Evolutionary conservation across 371 early-diverging fungal species (phyloP).

Genomic region (Mucor mucedo): DNA sequence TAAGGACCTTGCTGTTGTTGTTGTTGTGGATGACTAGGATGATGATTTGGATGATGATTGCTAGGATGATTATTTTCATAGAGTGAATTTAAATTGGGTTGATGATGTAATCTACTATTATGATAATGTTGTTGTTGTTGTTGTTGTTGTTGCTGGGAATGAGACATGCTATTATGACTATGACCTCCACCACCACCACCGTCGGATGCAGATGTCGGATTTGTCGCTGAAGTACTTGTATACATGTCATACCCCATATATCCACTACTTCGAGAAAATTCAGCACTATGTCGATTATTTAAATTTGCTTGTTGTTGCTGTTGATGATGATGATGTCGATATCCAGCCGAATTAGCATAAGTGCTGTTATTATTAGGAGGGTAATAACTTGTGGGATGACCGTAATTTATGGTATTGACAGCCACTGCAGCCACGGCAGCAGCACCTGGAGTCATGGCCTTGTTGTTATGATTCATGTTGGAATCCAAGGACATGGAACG

Average conservation of each 20-base stretch:
- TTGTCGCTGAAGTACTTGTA: conserved; percentile 1
- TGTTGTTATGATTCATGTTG: conserved; percentile 14
- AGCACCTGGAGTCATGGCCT: not conserved
- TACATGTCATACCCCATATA: conserved; percentile 24
- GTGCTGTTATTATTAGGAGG: not conserved
- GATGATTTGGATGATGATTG: conserved; percentile 1
- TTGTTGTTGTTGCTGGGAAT: not conserved
- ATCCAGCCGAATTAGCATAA: not conserved
- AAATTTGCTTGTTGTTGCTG: conserved; percentile 4
- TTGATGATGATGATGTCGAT: not conserved
- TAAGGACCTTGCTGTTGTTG: conserved; percentile 5
- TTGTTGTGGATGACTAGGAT: conserved; percentile 1
- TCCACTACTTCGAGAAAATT: conserved; percentile 13
- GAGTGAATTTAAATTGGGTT: conserved; percentile 2
- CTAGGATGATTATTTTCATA: conserved; percentile 8
- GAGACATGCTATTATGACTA: too few relatives aligned
- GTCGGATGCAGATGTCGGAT: not conserved
- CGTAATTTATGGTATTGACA: conserved; percentile 5
- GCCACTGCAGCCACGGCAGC: conserved; percentile 1
- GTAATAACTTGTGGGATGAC: too few relatives aligned
- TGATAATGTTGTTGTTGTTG: conserved; percentile 4
- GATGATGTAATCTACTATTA: conserved; percentile 5
- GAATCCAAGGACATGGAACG: conserved; percentile 27
- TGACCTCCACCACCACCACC: not conserved
- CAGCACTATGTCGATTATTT: conserved; percentile 23